phyloP scores from a whole-genome alignment of 2,329 filamentous ascomycete genomes.

The Penicillium sp. region DNA sequence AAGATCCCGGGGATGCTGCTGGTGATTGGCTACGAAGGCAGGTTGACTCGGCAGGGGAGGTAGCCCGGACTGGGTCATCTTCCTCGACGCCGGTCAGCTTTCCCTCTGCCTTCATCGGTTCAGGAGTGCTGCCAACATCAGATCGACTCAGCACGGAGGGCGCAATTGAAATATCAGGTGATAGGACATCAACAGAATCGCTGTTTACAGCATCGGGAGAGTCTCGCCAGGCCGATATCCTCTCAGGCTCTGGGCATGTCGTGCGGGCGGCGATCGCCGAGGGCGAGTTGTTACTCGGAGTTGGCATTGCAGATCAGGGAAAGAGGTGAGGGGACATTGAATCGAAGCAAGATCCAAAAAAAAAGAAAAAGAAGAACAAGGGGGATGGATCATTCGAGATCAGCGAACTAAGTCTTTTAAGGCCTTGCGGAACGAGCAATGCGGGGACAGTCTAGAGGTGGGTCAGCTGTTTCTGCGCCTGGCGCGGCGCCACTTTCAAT shows the following conservation, averaged over 20 bases:
- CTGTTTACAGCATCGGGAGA: slow-evolving; percentile 27
- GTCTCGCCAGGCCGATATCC: slow-evolving; percentile 33
- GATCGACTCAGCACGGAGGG: slow-evolving; percentile 28
- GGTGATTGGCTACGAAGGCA: slow-evolving; percentile 29
- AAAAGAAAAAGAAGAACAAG: slow-evolving; percentile 14
- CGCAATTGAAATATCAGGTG: slow-evolving; percentile 23
- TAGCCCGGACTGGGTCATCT: slow-evolving; percentile 36
- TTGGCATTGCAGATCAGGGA: slow-evolving; percentile 49
- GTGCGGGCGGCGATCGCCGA: slow-evolving; percentile 44
- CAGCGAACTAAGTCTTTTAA: slow-evolving; percentile 11
- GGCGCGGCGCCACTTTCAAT: slow-evolving; percentile 10
- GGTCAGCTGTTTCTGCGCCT: slow-evolving; percentile 13
- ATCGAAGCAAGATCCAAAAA: slow-evolving; percentile 19
- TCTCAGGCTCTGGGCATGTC: slow-evolving; percentile 49
- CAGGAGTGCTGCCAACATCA: slow-evolving; percentile 27
- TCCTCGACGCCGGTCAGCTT: slow-evolving; percentile 30
- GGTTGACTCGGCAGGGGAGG: slow-evolving; percentile 35
- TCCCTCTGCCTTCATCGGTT: slow-evolving; percentile 29
- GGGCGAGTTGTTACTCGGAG: slow-evolving; percentile 46
- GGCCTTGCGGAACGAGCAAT: slow-evolving; percentile 26
- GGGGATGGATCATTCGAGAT: slow-evolving; percentile 21
- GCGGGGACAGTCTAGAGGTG: slow-evolving; percentile 23
- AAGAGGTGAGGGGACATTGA: slow-evolving; percentile 35
- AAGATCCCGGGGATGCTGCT: slow-evolving; percentile 37
- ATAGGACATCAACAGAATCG: slow-evolving; percentile 29